Base-by-base conservation (phyloP, 495 filamentous ascomycete species). In the Hypoxylon perforatum region DNA sequence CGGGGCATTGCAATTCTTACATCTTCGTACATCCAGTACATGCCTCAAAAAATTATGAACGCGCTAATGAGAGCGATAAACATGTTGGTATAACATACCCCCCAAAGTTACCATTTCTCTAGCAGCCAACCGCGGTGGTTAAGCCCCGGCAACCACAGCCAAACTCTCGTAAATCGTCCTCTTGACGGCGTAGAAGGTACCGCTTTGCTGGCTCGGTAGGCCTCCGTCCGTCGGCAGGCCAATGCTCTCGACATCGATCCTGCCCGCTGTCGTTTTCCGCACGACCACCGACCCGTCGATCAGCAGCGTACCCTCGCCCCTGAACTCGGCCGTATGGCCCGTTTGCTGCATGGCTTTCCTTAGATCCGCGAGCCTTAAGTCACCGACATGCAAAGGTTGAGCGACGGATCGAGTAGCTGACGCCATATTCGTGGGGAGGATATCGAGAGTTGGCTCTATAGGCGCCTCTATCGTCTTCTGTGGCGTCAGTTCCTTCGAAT, bases 341-440 rank as follows among this genome's bases (percentile, higher is more conserved):
- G 89, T 84, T 15, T 83, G 82, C 56, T 91, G 88, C 87, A 99
- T 90, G 22, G 92, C 85, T 64, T 90, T 90, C 47, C 96, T 84
- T 49, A 99, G 78, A 74, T 97, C 93, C 0, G 95, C 93, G 12
- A 99, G 84, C 15, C 95, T 84, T 15, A 98, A 81, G 71, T 99
- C 95, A 57, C 95, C 95, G 19, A 98, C 96, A 73, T 98, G 96
- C 10, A 99, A 85, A 8, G 96, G 93, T 35, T 94, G 93, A 7
- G 92, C 88, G 55, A 91, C 85, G 11, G 90, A 90, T 45, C 91
- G 84, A 4, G 89, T 90, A 0, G 92, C 89, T 1, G 92, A 88
- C 7, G 89, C 88, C 77, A 95, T 85, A 66, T 81, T 91, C n/a
- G 84, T 80, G 1, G 93, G 91, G 6, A 97, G 79, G 21, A 92